A percentile compares a stretch with the other conserved stretches of the same genome.
These are phyloP conservation scores for Barnettozyma salicaria DNA, from an alignment of 805 yeast genomes.

Conservation along the genomic window DNA sequence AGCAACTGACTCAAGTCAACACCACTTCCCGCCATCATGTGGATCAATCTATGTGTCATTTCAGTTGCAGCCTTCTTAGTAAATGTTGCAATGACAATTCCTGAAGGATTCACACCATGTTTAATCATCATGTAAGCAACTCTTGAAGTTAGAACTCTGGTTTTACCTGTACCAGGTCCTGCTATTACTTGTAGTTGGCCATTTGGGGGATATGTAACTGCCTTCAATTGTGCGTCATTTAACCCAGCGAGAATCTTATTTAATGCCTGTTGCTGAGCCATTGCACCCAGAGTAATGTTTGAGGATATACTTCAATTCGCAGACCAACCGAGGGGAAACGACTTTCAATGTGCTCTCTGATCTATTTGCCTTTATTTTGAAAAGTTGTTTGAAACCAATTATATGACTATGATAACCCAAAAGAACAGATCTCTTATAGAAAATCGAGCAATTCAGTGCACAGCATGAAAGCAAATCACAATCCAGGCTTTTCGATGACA, in stretches of 20 bases:
- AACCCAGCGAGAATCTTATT: constrained; percentile 18
- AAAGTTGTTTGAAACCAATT: too few species aligned
- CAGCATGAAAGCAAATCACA: too few species aligned
- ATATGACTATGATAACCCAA: too few species aligned
- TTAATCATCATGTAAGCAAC: constrained; percentile 62
- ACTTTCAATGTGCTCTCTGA: constrained; percentile 26
- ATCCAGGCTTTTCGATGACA: too few species aligned
- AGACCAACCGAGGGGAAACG: too few species aligned
- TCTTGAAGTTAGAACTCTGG: constrained; percentile 73
- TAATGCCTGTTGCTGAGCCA: background rate
- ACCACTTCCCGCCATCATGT: constrained; percentile 28
- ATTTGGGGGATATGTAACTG: constrained; percentile 37
- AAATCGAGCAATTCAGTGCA: too few species aligned
- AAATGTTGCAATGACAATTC: constrained; percentile 82
- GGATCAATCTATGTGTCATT: constrained; percentile 56
- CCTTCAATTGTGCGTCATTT: constrained; percentile 38
- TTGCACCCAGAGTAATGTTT: background rate
- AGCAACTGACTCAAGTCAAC: constrained; percentile 40
- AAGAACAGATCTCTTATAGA: too few species aligned
- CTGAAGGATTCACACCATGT: constrained; percentile 48
- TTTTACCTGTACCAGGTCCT: constrained; percentile 73
- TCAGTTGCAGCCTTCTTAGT: constrained; percentile 91
- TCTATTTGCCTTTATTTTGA: too few species aligned
- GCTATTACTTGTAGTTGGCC: constrained; percentile 49
- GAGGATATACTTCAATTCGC: too few species aligned